Conservation (phyloP, 306 rosid genomes). For the Acacia confusa region DNA sequence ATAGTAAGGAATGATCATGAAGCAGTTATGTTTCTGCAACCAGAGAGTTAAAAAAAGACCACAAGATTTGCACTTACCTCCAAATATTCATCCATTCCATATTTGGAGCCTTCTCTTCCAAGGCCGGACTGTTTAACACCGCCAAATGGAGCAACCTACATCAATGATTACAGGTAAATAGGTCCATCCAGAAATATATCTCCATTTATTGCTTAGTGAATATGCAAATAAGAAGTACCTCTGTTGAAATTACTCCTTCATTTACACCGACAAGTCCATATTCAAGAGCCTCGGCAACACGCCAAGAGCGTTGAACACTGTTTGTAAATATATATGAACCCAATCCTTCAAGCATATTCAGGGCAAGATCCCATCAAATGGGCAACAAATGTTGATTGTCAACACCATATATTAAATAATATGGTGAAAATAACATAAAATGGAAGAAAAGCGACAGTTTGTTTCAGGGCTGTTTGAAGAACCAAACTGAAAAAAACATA, state of each 20-base stretch:
- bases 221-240: constrained; percentile 54
- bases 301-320: constrained; percentile 91
- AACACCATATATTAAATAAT: constrained; percentile 4
- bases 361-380: constrained; percentile 7
- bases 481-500: constrained; percentile 8
- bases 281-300: constrained; percentile 95
- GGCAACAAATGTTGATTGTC: constrained; percentile 16
- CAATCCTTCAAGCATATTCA: constrained; percentile 57
- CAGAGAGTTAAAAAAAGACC: not conserved
- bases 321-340: constrained; percentile 89
- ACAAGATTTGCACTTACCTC: constrained; percentile 55
- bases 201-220: not conserved
- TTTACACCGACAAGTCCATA: constrained; percentile 92
- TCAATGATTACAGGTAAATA: constrained; percentile 17
- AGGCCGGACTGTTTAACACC: constrained; percentile 96
- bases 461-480: not conserved
- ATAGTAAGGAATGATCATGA: not conserved
- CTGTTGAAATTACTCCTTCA: constrained; percentile 93
- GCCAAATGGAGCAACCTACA: constrained; percentile 97
- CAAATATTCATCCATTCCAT: constrained; percentile 94
- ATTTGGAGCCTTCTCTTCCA: constrained; percentile 98
- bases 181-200: constrained; percentile 19
- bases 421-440: not conserved
- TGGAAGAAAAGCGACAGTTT: not conserved
- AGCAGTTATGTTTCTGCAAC: constrained; percentile 6